Evolutionary conservation across 2,329 filamentous ascomycete species (phyloP).

Genomic region (Mariannaea elegans): DNA sequence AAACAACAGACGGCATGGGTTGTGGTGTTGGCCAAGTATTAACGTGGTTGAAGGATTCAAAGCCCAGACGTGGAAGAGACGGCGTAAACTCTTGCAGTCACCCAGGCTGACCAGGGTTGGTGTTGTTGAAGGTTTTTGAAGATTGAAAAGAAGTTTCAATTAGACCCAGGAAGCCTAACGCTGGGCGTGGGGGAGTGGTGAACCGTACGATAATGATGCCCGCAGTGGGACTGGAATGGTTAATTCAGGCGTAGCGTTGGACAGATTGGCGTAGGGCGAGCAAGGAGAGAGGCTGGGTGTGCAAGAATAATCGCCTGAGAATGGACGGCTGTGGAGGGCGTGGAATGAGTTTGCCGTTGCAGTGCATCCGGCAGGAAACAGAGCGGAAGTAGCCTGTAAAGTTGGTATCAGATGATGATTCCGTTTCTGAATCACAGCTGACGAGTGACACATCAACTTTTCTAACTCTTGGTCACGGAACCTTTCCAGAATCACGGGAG

Average conservation of each 20-base stretch:
- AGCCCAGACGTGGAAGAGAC: not conserved
- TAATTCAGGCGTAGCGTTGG: constrained; percentile 12
- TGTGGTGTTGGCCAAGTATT: not conserved
- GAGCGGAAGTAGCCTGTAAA: too few relatives aligned
- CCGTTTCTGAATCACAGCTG: constrained; percentile 11
- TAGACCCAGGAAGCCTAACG: constrained; percentile 8
- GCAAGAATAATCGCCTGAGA: constrained; percentile 32
- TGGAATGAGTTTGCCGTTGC: constrained; percentile 6
- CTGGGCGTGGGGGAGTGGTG: constrained; percentile 22
- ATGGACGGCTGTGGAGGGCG: constrained; percentile 12
- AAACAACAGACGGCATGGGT: constrained; percentile 34
- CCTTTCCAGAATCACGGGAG: not conserved
- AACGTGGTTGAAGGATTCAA: not conserved
- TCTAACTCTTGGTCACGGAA: not conserved
- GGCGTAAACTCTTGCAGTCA: not conserved
- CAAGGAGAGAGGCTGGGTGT: constrained; percentile 9
- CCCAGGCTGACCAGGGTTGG: not conserved
- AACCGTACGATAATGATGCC: constrained; percentile 21
- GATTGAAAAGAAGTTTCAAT: not conserved
- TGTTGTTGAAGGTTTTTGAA: not conserved
- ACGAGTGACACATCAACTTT: constrained; percentile 9
- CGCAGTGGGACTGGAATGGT: constrained; percentile 5
- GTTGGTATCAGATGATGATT: constrained; percentile 7
- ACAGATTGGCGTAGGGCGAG: constrained; percentile 28
- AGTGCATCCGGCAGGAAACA: too few relatives aligned